These are phyloP conservation scores for Xylariaceae sp. DNA, from an alignment of 2,329 filamentous ascomycete species.

Conservation along the genomic window DNA sequence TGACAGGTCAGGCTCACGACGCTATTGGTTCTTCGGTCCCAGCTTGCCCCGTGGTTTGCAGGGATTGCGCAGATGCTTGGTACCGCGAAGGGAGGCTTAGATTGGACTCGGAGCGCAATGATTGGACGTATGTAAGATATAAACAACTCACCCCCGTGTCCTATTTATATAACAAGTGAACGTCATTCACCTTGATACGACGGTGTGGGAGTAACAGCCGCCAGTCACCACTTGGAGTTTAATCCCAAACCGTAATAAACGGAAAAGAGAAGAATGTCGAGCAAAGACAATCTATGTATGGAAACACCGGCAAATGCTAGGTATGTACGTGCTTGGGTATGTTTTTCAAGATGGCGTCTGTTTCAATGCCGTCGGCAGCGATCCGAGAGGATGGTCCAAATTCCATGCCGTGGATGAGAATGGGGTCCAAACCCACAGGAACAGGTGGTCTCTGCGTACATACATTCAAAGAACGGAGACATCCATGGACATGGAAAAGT, in stretches of 20 bases:
- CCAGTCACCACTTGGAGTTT: background rate
- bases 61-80: conserved; percentile 15
- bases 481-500: background rate
- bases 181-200: conserved; percentile 16
- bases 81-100: conserved; percentile 23
- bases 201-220: background rate
- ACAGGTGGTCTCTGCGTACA: conserved; percentile 19
- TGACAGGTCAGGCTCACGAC: background rate
- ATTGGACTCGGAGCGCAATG: conserved; percentile 3
- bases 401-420: no score
- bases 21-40: conserved; percentile 18
- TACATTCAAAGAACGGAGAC: background rate
- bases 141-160: conserved; percentile 13
- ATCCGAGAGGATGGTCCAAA: conserved; percentile 19
- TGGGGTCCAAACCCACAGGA: conserved; percentile 22
- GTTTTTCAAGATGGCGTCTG: conserved; percentile 27
- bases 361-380: conserved; percentile 23
- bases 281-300: background rate
- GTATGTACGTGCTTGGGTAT: conserved; percentile 13
- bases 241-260: background rate
- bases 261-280: no score
- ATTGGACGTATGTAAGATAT: conserved; percentile 16
- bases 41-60: conserved; percentile 21
- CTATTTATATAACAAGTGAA: conserved; percentile 29
- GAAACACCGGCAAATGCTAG: background rate